These are phyloP conservation scores for Candolleomyces efflorescens DNA, from an alignment of 768 basidiomycete genomes.

Conservation along the genomic window DNA sequence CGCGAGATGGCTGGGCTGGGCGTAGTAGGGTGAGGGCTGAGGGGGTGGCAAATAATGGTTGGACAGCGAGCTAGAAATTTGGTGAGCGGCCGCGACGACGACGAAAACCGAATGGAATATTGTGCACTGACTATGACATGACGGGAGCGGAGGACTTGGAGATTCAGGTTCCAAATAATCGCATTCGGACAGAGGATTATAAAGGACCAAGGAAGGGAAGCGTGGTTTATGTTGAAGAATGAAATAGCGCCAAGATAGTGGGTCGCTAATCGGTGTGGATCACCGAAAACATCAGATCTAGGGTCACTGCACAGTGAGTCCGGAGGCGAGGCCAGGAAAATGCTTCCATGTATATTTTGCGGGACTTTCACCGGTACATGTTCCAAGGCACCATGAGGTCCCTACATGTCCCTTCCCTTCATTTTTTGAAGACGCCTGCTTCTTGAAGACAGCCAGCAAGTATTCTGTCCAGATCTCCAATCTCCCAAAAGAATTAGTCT, in stretches of 20 bases:
- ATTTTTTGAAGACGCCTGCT: not conserved
- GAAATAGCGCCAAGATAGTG: slow-evolving; percentile 27
- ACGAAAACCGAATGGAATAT: slow-evolving; percentile 2
- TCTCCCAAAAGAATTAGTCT: not conserved
- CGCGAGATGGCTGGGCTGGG: not conserved
- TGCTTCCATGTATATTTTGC: slow-evolving; percentile 28
- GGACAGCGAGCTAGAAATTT: slow-evolving; percentile 22
- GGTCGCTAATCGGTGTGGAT: slow-evolving; percentile 47
- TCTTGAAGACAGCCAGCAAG: not conserved
- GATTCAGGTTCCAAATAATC: slow-evolving; percentile 24
- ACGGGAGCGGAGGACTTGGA: not conserved
- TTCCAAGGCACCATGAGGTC: not conserved
- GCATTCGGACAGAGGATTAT: slow-evolving; percentile 49
- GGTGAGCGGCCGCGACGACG: slow-evolving; percentile 14
- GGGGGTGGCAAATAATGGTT: slow-evolving; percentile 38
- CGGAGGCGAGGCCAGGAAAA: slow-evolving; percentile 40
- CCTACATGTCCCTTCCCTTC: not conserved
- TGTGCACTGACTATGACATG: slow-evolving; percentile 49
- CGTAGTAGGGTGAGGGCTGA: slow-evolving; percentile 18
- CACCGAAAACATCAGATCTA: slow-evolving; percentile 66
- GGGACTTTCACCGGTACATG: not conserved
- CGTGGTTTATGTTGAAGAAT: slow-evolving; percentile 35
- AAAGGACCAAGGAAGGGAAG: slow-evolving; percentile 36
- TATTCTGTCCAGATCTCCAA: not conserved
- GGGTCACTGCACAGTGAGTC: slow-evolving; percentile 54